Base-by-base conservation (phyloP, 805 yeast species). In the Lipomyces yamanashiensis region DNA sequence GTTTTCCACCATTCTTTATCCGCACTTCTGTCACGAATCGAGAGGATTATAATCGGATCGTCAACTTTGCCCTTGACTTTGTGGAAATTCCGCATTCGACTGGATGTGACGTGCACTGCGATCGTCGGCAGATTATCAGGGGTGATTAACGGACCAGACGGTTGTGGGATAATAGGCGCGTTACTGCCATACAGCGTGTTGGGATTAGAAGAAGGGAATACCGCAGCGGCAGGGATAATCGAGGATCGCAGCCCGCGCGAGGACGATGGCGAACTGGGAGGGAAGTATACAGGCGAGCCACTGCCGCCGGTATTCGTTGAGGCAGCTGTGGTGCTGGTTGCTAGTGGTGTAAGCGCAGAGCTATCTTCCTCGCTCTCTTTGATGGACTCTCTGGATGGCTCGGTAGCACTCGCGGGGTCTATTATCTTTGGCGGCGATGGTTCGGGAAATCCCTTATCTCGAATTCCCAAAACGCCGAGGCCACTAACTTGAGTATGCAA, bases 1-100 rank as follows among this genome's bases (percentile, higher is more conserved):
- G 90, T 85, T 69, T 86, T 81, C 88, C 96, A 92, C 79, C 89
- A 82, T 70, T 87, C 90, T 64, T 85, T 85, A 45, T 80, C 78
- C 1, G 86, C 76, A 28, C 81, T 85, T 40, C 86, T 81, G 68
- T 89, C 93, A 52, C 82, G 77, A 4, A 89, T 85, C 17, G 87
- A 81, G 59, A 92, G 80, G 0, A 88, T 79, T 23, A 89, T 80
- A 36, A 76, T 76, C 17, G 88, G 86, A 48, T 87, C 91, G 45
- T 85, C 88, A 0, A 78, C 69, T 67, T 81, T 80, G 45, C 41
- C 48, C 39, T 58, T 52, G 19, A 49, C 17, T 56, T 67, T 62
- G 44, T 50, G 54, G 36, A 64, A 9, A 75, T 67, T 45, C 74
- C 79, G 41, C 63, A 75, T 74, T 58, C 72, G 62, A 52, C 71